These are phyloP conservation scores for Dimocarpus longan DNA, from an alignment of 345 rosid genomes.

Conservation along the genomic window DNA sequence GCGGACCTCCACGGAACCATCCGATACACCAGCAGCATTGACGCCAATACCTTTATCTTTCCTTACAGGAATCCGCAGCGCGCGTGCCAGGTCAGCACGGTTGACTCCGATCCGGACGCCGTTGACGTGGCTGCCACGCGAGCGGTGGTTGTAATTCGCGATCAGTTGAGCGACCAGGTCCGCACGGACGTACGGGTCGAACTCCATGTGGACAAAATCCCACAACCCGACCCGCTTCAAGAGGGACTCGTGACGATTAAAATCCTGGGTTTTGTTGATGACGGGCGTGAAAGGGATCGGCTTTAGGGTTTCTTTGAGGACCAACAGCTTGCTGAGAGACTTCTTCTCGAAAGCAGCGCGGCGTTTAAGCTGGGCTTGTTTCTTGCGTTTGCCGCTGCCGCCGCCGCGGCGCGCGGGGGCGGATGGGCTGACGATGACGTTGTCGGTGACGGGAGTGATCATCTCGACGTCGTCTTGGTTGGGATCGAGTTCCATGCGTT, in stretches of 20 bases:
- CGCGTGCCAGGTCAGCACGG: constrained; percentile 83
- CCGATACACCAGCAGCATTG: constrained; percentile 18
- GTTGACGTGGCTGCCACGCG: constrained; percentile 63
- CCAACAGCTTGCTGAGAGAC: constrained; percentile 51
- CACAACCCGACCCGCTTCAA: constrained; percentile 71
- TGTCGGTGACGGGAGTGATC: constrained; percentile 20
- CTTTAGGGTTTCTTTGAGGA: constrained; percentile 44
- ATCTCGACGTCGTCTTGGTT: constrained; percentile 27
- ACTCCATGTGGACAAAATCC: constrained; percentile 78
- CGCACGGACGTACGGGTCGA: constrained; percentile 49
- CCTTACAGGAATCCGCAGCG: constrained; percentile 62
- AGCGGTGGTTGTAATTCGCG: constrained; percentile 43
- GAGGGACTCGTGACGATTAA: constrained; percentile 55
- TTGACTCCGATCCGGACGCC: constrained; percentile 53
- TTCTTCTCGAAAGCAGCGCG: constrained; percentile 43
- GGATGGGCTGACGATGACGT: constrained; percentile 20
- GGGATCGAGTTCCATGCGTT: constrained; percentile 17
- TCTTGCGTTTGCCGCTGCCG: constrained; percentile 39
- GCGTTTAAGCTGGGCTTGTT: constrained; percentile 32
- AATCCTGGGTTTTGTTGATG: constrained; percentile 54
- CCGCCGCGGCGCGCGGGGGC: constrained; percentile 28
- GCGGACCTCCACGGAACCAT: constrained; percentile 26
- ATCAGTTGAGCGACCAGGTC: constrained; percentile 66
- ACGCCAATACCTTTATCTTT: constrained; percentile 42
- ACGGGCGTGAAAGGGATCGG: constrained; percentile 65